Base-by-base conservation (phyloP, 1,284 basidiomycete species). In the Butyriboletus appendiculatus region DNA sequence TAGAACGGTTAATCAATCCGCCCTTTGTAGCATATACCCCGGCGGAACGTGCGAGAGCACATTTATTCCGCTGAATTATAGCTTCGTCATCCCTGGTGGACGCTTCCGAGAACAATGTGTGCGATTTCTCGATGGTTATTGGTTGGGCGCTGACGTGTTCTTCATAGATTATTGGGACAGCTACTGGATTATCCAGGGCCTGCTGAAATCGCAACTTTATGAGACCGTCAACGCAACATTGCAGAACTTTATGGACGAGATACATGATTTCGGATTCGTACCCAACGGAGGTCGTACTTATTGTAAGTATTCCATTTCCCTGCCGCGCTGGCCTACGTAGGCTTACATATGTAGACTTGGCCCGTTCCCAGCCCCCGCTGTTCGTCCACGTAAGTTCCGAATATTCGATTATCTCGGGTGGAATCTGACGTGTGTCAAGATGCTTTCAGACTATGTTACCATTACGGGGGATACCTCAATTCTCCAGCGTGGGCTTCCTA, bases 221-320 rank as follows among this genome's bases (percentile, higher is more conserved):
- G 76, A 78, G 55, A 80, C 92, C 47, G 90, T 82, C 51, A 91
- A 90, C 61, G 84, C 77, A 14, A 89, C 93, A 0, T 75, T 96
- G 30, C 83, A 90, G 62, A 96, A 96, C 75, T 95, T 97, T 65
- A 94, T 96, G 92, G 94, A 97, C 65, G 85, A 95, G 66, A 75
- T 97, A 48, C 83, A 90, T 35, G 71, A 71, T 38, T 80, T 85
- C 58, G 94, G 94, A 0, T 98, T 96, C 74, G 87, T 98, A 59
- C 94, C 94, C 2, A 98, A 97, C 65, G 95, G 95, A 14, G 94
- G 93, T 15, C 80, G 91, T 4, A 86, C 86, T 46, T 92, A 92
- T 62, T 91, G 87, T 86, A 62, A 59, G 79, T 62, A 8, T 22
- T 32, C n/a, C 44, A 15, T n/a, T 32, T 40, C 61, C 61, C 39